phyloP scores from a whole-genome alignment of 176 grass and related monocot genomes.

The Thalia dealbata region DNA sequence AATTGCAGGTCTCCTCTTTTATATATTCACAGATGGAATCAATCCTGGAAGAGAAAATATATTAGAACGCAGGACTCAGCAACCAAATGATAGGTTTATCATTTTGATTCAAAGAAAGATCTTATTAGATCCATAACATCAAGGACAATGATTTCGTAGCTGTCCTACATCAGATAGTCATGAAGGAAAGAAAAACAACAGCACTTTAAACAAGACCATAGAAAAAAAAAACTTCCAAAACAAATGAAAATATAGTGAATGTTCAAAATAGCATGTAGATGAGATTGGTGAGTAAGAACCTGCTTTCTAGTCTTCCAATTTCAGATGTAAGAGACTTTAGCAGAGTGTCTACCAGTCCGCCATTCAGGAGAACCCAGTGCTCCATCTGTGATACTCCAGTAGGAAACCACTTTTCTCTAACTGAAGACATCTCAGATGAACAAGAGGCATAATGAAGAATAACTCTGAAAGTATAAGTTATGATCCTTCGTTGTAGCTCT shows the following conservation, averaged over 20 bases:
- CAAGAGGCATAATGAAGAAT: constrained; percentile 27
- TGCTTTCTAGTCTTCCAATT: constrained; percentile 39
- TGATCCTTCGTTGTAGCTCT: constrained; percentile 49
- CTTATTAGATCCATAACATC: too few relatives aligned
- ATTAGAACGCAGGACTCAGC: neutral
- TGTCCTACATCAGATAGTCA: too few relatives aligned
- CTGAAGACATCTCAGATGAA: constrained; percentile 12
- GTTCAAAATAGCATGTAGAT: neutral
- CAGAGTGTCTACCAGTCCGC: constrained; percentile 23
- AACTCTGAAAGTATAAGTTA: constrained; percentile 46
- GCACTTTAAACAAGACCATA: too few relatives aligned
- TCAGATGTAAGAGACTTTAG: constrained; percentile 40
- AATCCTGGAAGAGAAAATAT: constrained; percentile 26
- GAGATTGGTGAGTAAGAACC: constrained; percentile 27
- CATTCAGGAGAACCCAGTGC: constrained; percentile 41
- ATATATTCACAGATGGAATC: constrained; percentile 32
- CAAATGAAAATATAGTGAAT: neutral
- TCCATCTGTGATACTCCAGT: constrained; percentile 62
- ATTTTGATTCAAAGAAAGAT: too few relatives aligned
- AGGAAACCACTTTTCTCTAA: constrained; percentile 31
- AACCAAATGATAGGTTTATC: too few relatives aligned
- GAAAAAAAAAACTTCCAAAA: too few relatives aligned
- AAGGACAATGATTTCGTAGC: too few relatives aligned
- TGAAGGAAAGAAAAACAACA: too few relatives aligned
- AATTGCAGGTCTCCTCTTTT: constrained; percentile 40